phyloP scores from a whole-genome alignment of 2,329 filamentous ascomycete species.

The Pseudogymnoascus sp. region DNA sequence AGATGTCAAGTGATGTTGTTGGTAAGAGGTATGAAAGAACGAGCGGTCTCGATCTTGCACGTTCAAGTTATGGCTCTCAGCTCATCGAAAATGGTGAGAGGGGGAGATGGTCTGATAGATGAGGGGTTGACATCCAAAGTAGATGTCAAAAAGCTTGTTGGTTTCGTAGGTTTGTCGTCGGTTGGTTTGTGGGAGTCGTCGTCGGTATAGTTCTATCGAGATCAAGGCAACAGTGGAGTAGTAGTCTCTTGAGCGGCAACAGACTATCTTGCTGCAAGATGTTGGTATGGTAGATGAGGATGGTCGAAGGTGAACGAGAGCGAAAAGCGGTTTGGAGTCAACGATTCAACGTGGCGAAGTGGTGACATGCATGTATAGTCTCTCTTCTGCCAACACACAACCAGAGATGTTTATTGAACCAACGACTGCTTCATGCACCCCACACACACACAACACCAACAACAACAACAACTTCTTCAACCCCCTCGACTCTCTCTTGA shows the following conservation, averaged over 20 bases:
- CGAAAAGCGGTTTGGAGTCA: background rate
- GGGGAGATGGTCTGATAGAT: slow-evolving; percentile 1
- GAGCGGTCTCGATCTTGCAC: slow-evolving; percentile 4
- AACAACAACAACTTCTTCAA: background rate
- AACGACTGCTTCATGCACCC: background rate
- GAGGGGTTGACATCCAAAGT: background rate
- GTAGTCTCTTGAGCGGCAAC: background rate
- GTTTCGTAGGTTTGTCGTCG: background rate
- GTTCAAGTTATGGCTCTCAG: background rate
- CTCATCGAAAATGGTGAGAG: slow-evolving; percentile 2
- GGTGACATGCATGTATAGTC: background rate
- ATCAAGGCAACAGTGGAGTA: background rate
- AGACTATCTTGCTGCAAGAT: background rate
- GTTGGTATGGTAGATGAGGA: background rate
- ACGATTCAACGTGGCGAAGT: background rate
- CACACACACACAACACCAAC: background rate
- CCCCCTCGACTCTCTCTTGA: background rate
- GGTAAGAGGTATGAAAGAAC: background rate
- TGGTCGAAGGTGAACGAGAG: background rate
- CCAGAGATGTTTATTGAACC: background rate
- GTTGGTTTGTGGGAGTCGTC: background rate
- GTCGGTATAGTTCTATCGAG: background rate
- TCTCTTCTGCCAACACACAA: background rate
- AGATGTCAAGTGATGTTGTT: background rate
- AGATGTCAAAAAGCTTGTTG: background rate